These are phyloP conservation scores for Xylaria acuta DNA, from an alignment of 495 filamentous ascomycete species.

Conservation along the genomic window DNA sequence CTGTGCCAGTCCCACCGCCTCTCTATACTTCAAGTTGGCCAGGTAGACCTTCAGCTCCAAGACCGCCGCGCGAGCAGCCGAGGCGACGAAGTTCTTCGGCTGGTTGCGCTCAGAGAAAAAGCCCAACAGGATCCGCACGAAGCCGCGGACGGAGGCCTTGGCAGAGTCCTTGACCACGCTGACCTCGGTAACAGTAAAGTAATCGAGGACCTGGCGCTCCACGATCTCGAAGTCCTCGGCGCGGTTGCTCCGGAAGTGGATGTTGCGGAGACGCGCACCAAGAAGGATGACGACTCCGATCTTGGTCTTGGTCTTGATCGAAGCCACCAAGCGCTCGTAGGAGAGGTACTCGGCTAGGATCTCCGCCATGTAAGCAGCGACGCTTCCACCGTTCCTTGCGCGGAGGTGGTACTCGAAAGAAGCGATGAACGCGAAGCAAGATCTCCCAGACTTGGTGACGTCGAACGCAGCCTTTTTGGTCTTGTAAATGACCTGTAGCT, in stretches of 20 bases:
- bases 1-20: slow-evolving; percentile 7
- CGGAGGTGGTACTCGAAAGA: slow-evolving; percentile 18
- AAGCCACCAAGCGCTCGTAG: slow-evolving; percentile 17
- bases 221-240: slow-evolving; percentile 15
- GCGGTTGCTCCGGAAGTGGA: slow-evolving; percentile 13
- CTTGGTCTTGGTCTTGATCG: slow-evolving; percentile 17
- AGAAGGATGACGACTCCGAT: slow-evolving; percentile 14
- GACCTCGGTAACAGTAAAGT: slow-evolving; percentile 9
- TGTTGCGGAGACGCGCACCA: slow-evolving; percentile 11
- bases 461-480: slow-evolving; percentile 2
- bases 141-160: slow-evolving; percentile 14
- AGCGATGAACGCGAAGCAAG: slow-evolving; percentile 21
- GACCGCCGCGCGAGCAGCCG: slow-evolving; percentile 18
- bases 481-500: slow-evolving; percentile 19
- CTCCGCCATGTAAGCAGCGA: slow-evolving; percentile 16
- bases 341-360: slow-evolving; percentile 19
- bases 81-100: slow-evolving; percentile 18
- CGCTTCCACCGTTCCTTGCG: slow-evolving; percentile 7
- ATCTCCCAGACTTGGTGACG: slow-evolving; percentile 18
- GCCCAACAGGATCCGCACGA: slow-evolving; percentile 16
- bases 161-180: slow-evolving; percentile 8
- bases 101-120: slow-evolving; percentile 19
- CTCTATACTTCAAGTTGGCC: slow-evolving; percentile 17
- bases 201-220: slow-evolving; percentile 15
- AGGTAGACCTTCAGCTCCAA: slow-evolving; percentile 13